Evolutionary conservation across 306 rosid genomes (phyloP), one percentile per base, ranked within the genome.

Genomic region (Dalbergia oliveri): DNA sequence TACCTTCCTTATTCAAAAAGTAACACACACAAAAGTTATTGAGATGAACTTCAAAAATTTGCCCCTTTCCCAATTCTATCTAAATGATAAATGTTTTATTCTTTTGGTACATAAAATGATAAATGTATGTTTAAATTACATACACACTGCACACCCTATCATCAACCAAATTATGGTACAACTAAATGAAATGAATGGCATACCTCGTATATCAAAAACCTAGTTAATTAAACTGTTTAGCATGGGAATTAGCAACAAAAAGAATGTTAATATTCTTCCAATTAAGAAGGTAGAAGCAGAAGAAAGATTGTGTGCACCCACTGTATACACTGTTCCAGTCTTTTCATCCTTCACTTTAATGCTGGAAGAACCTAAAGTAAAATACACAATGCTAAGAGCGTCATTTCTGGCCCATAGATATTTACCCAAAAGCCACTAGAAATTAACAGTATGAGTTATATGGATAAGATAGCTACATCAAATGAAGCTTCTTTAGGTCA

Each of bases 311-410:
- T 93, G 94, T 50, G 91, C 86, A 61, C 92, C 90, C 60, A 93
- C 91, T 33, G 89, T 64, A 80, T 87, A 89, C 66, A 83, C 87
- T 5, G 66, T 51, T 85, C 97, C 96, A 12, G 89, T 84, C 13
- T 41, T 68, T 78, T 84, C 90, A 80, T 90, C 97, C 83, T 83
- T 93, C 87, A 93, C 88, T 86, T 85, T 91, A 58, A 95, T 91
- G 92, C 92, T 91, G 77, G 94, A 87, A 72, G 95, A 89, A 66
- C 95, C 95, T 91, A 61, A 69, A 54, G 21, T 33, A 51, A 59
- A 69, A 18, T 72, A 49, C 50, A 39, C 72, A 69, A 69, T 4
- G 66, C 18, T 51, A 79, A 81, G 78, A 70, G 45, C 74, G 43
- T 79, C 79, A 79, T 76, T 76, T 70, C 59, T 33, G n/a, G 35